A percentile compares a stretch with the other conserved stretches of the same genome.
phyloP scores from a whole-genome alignment of 768 basidiomycete species.

The Kwoniella botswanensis region DNA sequence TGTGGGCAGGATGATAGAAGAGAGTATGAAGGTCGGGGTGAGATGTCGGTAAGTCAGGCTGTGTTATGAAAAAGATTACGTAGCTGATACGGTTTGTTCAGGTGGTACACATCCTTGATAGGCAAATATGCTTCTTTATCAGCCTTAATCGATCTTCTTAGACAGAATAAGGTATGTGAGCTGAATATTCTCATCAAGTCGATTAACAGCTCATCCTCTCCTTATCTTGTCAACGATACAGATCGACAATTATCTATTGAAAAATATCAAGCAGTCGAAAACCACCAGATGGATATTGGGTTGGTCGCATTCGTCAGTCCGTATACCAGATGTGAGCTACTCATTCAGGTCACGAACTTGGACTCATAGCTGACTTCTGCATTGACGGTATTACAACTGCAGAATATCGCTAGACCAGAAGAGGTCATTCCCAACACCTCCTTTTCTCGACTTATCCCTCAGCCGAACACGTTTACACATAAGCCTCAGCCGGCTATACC shows the following conservation, averaged over 20 bases:
- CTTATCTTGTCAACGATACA: slow-evolving; percentile 50
- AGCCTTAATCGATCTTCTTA: slow-evolving; percentile 67
- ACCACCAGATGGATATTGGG: slow-evolving; percentile 91
- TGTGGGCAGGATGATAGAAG: slow-evolving; percentile 74
- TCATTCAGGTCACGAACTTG: not conserved
- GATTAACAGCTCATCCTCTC: not conserved
- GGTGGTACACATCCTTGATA: slow-evolving; percentile 93
- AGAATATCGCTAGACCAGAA: slow-evolving; percentile 33
- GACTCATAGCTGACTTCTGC: slow-evolving; percentile 6
- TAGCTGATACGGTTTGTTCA: slow-evolving; percentile 44
- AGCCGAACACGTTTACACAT: slow-evolving; percentile 28
- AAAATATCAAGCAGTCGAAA: slow-evolving; percentile 81
- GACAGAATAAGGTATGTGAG: slow-evolving; percentile 60
- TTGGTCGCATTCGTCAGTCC: slow-evolving; percentile 74
- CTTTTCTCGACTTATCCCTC: slow-evolving; percentile 36
- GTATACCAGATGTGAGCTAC: slow-evolving; percentile 75
- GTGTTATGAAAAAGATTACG: not conserved
- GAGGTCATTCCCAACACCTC: slow-evolving; percentile 40
- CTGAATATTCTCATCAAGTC: not conserved
- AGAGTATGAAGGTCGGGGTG: slow-evolving; percentile 66
- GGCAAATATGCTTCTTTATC: slow-evolving; percentile 80
- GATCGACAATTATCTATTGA: slow-evolving; percentile 86
- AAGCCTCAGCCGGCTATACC: slow-evolving; percentile 20
- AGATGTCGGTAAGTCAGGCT: slow-evolving; percentile 66
- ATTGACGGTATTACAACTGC: no score